Evolutionary conservation across 495 filamentous ascomycete genomes (phyloP).

Genomic region (Delitschia confertaspora): DNA sequence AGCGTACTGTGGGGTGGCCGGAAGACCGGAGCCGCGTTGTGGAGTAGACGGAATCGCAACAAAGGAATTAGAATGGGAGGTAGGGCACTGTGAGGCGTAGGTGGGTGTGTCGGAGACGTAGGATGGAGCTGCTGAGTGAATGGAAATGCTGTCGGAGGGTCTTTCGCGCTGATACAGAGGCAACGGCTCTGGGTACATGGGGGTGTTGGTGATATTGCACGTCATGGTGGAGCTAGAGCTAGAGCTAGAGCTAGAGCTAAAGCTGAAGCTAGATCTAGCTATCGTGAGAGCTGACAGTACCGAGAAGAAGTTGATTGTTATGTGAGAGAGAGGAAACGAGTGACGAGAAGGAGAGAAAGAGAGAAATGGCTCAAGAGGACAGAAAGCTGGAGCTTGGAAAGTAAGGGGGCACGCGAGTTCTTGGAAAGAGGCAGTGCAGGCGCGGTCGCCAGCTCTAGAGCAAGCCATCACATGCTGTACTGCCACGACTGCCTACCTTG

Average conservation of each 20-base stretch:
- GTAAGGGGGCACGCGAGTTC: no score
- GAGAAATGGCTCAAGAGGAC: constrained; percentile 3
- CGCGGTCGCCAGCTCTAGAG: no score
- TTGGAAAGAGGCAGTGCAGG: no score
- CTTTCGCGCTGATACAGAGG: constrained; percentile 30
- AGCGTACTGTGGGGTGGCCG: constrained; percentile 24
- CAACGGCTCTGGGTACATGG: constrained; percentile 25
- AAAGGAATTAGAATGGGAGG: background rate
- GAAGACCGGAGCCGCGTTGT: constrained; percentile 19
- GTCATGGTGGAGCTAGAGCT: constrained; percentile 18
- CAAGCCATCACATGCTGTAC: no score
- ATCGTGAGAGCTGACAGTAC: no score
- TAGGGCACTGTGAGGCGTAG: constrained; percentile 24
- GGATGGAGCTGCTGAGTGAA: constrained; percentile 28
- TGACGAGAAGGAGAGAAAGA: background rate
- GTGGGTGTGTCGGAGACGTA: constrained; percentile 33
- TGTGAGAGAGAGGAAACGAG: background rate
- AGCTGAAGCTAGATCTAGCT: background rate
- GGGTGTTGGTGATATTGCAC: constrained; percentile 27
- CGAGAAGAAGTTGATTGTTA: no score
- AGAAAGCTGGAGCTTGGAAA: background rate
- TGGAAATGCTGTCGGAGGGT: constrained; percentile 25
- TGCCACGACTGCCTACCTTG: no score
- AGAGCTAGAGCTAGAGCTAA: no score
- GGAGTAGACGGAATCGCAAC: constrained; percentile 14